Percentiles rank a stretch among this genome's conserved stretches.
Evolutionary conservation across 2,329 filamentous ascomycete species (phyloP).

Genomic region (Microdochium bolleyi): DNA sequence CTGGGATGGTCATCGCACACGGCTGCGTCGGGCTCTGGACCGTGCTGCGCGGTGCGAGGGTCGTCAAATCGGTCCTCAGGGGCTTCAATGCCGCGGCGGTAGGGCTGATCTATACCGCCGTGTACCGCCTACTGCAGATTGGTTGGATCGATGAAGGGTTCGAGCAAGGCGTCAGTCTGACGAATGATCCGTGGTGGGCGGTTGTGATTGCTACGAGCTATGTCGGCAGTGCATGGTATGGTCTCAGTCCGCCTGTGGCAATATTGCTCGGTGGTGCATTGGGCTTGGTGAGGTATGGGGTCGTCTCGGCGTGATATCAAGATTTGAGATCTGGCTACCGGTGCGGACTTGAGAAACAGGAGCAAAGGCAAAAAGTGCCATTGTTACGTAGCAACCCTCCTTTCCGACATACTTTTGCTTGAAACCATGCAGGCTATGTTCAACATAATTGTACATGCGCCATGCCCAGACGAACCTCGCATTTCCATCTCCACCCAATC

Average conservation of each 20-base stretch:
- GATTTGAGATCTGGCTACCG: background rate
- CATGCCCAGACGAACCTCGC: too few relatives aligned
- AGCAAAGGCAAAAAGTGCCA: too few relatives aligned
- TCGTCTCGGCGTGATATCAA: conserved; percentile 1
- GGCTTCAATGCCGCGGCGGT: conserved; percentile 54
- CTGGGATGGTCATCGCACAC: conserved; percentile 39
- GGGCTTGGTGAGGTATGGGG: conserved; percentile 16
- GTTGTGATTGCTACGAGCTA: conserved; percentile 41
- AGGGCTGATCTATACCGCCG: conserved; percentile 55
- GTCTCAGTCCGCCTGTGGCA: conserved; percentile 19
- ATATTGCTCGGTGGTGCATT: conserved; percentile 24
- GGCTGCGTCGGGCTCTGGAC: conserved; percentile 49
- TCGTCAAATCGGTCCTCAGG: conserved; percentile 40
- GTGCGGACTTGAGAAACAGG: too few relatives aligned
- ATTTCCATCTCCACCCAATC: too few relatives aligned
- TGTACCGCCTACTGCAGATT: conserved; percentile 56
- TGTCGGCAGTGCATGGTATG: conserved; percentile 23
- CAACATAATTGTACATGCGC: too few relatives aligned
- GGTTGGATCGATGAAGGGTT: conserved; percentile 45
- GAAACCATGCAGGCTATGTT: too few relatives aligned
- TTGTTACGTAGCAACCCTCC: too few relatives aligned
- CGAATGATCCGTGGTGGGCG: conserved; percentile 55
- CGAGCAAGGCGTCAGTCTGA: conserved; percentile 42
- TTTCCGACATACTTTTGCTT: too few relatives aligned
- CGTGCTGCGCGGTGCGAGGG: conserved; percentile 32